Percentiles rank a stretch among this genome's conserved stretches.
phyloP scores from a whole-genome alignment of 2,329 filamentous ascomycete species.

The Colletotrichum sp. region DNA sequence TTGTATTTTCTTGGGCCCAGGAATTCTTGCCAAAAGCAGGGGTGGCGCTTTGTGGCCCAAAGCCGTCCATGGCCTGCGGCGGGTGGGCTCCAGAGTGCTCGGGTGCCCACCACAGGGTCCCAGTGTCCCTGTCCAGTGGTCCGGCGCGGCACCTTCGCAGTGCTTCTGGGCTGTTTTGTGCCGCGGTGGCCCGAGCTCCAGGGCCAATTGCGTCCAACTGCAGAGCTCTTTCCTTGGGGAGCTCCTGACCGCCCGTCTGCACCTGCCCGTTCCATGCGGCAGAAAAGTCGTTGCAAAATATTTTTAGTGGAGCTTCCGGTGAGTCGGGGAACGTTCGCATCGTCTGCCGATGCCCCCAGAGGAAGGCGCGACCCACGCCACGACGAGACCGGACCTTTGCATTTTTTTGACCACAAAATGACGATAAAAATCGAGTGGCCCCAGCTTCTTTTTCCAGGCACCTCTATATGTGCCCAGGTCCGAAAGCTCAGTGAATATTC shows the following conservation, averaged over 20 bases:
- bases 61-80: background rate
- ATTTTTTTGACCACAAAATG: background rate
- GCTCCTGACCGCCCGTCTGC: constrained; percentile 7
- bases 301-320: constrained; percentile 1
- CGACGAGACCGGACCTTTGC: background rate
- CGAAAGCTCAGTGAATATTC: background rate
- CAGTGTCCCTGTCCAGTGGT: background rate
- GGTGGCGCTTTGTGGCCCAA: constrained; percentile 17
- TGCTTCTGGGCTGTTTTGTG: constrained; percentile 2
- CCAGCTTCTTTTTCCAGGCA: background rate
- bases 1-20: constrained; percentile 20
- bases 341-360: constrained; percentile 9
- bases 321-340: constrained; percentile 11
- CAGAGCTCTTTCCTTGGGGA: background rate
- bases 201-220: background rate
- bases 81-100: background rate
- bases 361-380: constrained; percentile 1
- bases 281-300: background rate
- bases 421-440: background rate
- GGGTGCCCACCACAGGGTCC: background rate
- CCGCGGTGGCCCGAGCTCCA: constrained; percentile 12
- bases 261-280: background rate
- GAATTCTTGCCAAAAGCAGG: constrained; percentile 18
- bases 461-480: fast-evolving
- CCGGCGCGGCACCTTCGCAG: background rate